Percentiles rank a stretch among this genome's conserved stretches.
These are phyloP conservation scores for Crataegus laevigata DNA, from an alignment of 306 rosid species.

Conservation along the genomic window DNA sequence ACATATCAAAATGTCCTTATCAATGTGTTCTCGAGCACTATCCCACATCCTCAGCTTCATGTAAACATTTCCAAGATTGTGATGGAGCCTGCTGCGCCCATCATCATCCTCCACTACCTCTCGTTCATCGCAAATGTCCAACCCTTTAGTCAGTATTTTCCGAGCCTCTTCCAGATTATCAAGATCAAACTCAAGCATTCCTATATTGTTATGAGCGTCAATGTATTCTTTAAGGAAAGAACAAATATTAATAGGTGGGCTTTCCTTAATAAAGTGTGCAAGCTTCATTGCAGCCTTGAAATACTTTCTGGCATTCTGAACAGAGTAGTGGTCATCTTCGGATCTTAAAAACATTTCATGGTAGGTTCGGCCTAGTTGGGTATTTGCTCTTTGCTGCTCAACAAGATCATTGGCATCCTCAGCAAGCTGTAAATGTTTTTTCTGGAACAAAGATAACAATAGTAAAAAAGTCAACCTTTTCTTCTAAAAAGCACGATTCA, in stretches of 20 bases:
- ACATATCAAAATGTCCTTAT: conserved; percentile 65
- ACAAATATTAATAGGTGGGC: conserved; percentile 33
- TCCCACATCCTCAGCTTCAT: conserved; percentile 71
- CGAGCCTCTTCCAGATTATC: conserved; percentile 67
- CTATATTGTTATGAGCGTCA: conserved; percentile 78
- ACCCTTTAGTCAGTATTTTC: conserved; percentile 41
- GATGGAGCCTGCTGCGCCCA: conserved; percentile 79
- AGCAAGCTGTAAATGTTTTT: conserved; percentile 75
- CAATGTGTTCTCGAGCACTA: conserved; percentile 51
- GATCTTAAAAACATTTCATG: conserved; percentile 48
- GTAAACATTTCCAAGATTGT: conserved; percentile 79
- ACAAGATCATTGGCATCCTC: conserved; percentile 54
- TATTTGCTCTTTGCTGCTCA: conserved; percentile 83
- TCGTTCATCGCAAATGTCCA: conserved; percentile 68
- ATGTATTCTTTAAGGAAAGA: conserved; percentile 61
- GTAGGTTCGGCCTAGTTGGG: conserved; percentile 91
- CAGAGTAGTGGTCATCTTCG: conserved; percentile 47
- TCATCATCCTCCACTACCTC: conserved; percentile 56
- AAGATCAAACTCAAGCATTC: conserved; percentile 82
- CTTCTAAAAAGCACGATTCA: too few relatives aligned
- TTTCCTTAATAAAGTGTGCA: conserved; percentile 49
- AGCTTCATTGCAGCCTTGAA: conserved; percentile 66
- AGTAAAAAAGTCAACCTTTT: not conserved
- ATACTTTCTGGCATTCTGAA: conserved; percentile 70
- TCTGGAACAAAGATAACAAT: conserved; percentile 28